These are phyloP conservation scores for Colletotrichum echinochloae DNA, from an alignment of 2,329 filamentous ascomycete genomes.

Conservation along the genomic window DNA sequence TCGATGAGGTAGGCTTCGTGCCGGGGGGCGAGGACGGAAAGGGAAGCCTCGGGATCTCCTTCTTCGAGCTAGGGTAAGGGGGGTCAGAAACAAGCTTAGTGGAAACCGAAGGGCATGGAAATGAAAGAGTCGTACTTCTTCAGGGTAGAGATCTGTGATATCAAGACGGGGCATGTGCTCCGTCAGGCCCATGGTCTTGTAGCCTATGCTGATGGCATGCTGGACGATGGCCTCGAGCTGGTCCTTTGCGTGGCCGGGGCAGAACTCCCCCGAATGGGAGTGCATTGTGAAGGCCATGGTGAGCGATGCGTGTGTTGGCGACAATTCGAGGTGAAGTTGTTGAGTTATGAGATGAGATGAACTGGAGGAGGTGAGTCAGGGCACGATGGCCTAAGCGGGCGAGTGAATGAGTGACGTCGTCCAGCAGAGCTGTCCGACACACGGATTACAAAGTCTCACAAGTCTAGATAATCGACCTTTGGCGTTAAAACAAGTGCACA, in stretches of 20 bases:
- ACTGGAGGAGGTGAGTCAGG: constrained; percentile 30
- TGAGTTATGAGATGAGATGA: constrained; percentile 31
- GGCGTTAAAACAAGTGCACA: not conserved
- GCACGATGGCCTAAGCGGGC: constrained; percentile 7
- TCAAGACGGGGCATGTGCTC: constrained; percentile 93
- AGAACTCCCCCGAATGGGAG: constrained; percentile 98
- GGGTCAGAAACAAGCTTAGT: constrained; percentile 45
- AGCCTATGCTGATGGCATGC: constrained; percentile 80
- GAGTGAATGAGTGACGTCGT: constrained; percentile 9
- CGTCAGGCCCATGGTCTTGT: constrained; percentile 87
- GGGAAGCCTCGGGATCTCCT: constrained; percentile 60
- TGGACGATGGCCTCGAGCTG: constrained; percentile 85
- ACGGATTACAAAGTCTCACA: not conserved
- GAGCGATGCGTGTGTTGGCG: constrained; percentile 18
- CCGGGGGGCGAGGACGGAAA: constrained; percentile 62
- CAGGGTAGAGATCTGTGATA: constrained; percentile 85
- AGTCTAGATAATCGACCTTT: not conserved
- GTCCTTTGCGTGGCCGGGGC: constrained; percentile 87
- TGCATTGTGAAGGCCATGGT: constrained; percentile 97
- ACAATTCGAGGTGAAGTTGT: not conserved
- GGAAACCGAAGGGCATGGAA: not conserved
- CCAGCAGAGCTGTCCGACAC: constrained; percentile 7
- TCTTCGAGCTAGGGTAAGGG: constrained; percentile 59
- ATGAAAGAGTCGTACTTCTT: constrained; percentile 71
- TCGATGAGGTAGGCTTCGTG: constrained; percentile 82